A percentile compares a stretch with the other conserved stretches of the same genome.
phyloP scores from a whole-genome alignment of 768 basidiomycete genomes.

The Termitomyces sp. region DNA sequence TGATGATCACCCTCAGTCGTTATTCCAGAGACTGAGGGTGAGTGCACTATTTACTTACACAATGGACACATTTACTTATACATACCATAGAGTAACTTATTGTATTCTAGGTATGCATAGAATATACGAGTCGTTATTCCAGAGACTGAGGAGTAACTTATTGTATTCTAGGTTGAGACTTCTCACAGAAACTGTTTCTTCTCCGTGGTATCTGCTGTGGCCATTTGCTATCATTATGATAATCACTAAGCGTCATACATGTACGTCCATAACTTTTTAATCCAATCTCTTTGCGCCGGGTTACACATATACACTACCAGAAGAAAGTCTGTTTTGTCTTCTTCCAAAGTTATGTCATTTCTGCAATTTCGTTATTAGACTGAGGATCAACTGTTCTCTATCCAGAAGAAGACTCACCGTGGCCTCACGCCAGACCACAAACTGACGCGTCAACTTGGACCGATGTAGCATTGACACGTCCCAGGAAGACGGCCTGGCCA shows the following conservation, averaged over 20 bases:
- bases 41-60: too few species aligned
- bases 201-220: neutral
- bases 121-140: too few species aligned
- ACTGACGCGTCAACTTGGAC: constrained; percentile 16
- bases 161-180: too few species aligned
- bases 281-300: neutral
- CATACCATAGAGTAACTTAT: too few species aligned
- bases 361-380: neutral
- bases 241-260: neutral
- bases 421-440: constrained; percentile 18
- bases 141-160: too few species aligned
- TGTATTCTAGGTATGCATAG: too few species aligned
- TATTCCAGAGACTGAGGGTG: too few species aligned
- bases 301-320: neutral
- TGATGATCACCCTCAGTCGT: too few species aligned
- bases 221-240: neutral
- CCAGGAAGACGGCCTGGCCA: constrained; percentile 19
- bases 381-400: too few species aligned
- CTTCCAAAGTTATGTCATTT: neutral
- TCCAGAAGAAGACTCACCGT: neutral
- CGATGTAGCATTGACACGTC: constrained; percentile 16
- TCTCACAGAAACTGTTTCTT: too few species aligned
- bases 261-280: neutral
- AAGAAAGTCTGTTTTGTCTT: neutral
- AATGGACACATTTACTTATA: too few species aligned